A percentile compares a stretch with the other conserved stretches of the same genome.
These are phyloP conservation scores for Byssochlamys sp. DNA, from an alignment of 2,329 filamentous ascomycete species.

Conservation along the genomic window DNA sequence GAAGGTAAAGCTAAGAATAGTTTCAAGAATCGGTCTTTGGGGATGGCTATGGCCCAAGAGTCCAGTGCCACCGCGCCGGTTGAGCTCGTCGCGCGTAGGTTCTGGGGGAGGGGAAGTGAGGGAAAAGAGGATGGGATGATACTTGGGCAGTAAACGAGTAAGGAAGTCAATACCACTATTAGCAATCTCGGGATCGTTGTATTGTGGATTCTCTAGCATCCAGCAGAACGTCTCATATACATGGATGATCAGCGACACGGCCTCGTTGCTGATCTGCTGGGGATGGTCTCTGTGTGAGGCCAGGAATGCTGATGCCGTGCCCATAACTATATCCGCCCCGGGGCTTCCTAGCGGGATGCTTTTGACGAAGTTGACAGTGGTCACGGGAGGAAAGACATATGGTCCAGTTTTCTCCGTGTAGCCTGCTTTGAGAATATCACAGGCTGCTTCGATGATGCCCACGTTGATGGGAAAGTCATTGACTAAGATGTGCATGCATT, in stretches of 20 bases:
- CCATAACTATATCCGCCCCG: conserved; percentile 36
- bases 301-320: conserved; percentile 37
- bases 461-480: conserved; percentile 31
- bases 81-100: not conserved
- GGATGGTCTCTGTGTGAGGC: conserved; percentile 32
- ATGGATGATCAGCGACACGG: conserved; percentile 28
- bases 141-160: conserved; percentile 33
- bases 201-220: conserved; percentile 25
- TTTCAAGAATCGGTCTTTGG: conserved; percentile 20
- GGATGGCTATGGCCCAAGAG: conserved; percentile 4
- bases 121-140: conserved; percentile 29
- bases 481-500: conserved; percentile 32
- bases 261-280: conserved; percentile 24
- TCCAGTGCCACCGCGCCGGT: not conserved
- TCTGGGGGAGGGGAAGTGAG: conserved; percentile 17
- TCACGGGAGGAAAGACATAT: conserved; percentile 34
- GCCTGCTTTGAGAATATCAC: conserved; percentile 38
- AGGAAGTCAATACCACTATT: conserved; percentile 39
- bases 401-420: conserved; percentile 36
- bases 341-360: conserved; percentile 30
- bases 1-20: conserved; percentile 34
- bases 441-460: conserved; percentile 36
- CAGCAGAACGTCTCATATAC: conserved; percentile 30
- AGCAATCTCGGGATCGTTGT: conserved; percentile 33
- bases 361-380: conserved; percentile 34